Conservation (phyloP, 176 grass and related monocot genomes). For the Alopecurus myosuroides region DNA sequence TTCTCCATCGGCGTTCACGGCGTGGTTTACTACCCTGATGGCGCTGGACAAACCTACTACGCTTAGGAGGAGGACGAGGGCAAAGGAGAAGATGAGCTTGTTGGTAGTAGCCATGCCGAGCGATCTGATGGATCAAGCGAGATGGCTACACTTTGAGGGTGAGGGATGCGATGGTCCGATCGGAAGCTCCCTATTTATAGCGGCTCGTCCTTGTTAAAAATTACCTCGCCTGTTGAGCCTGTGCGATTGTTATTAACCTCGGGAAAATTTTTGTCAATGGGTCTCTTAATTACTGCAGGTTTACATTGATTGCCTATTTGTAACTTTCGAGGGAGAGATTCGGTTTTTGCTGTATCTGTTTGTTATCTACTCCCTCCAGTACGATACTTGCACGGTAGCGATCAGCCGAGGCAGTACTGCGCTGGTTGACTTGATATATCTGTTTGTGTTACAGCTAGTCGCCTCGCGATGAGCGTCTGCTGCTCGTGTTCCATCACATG, state of each 20-base stretch:
- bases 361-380: no score
- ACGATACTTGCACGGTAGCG: no score
- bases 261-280: neutral
- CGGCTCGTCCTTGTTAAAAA: neutral
- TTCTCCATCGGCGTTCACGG: slow-evolving; percentile 2
- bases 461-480: no score
- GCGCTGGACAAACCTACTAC: neutral
- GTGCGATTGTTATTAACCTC: neutral
- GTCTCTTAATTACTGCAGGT: neutral
- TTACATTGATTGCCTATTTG: no score
- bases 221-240: neutral
- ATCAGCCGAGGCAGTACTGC: no score
- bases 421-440: no score
- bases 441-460: no score
- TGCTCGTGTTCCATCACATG: no score
- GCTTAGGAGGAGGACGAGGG: slow-evolving; percentile 12
- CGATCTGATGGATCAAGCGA: no score
- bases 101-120: slow-evolving; percentile 4
- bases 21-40: slow-evolving; percentile 9
- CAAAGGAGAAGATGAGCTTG: neutral
- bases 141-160: no score
- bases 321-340: no score
- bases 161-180: neutral
- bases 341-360: no score
- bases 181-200: neutral